Base-by-base conservation (phyloP, 1,284 basidiomycete genomes). In the Afroboletus lepidellus region DNA sequence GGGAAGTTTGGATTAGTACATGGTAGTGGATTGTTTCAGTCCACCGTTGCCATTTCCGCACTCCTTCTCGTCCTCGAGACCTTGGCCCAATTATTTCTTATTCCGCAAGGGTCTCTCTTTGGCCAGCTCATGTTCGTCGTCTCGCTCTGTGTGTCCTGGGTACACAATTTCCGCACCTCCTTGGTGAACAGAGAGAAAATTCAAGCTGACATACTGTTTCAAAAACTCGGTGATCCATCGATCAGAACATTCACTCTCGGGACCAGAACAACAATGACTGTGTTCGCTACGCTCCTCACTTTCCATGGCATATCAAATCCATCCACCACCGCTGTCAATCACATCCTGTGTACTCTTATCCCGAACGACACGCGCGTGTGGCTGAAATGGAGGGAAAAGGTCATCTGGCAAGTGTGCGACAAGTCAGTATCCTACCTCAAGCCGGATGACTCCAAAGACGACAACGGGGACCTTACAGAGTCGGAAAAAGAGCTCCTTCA, bases 121-220 rank as follows among this genome's bases (percentile, higher is more conserved):
- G 64, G 65, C n/a, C 65, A 67, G 30, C 48, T 64, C 34, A 64
- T 67, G 59, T 68, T 68, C 30, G 55, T 70, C 20, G 41, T 50
- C 15, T 66, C 67, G 0, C 59, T 68, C 23, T 64, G 58, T 8
- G 57, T 66, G 8, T 66, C 66, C 8, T 67, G 66, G 68, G 33
- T 16, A 20, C 65, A 68, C 46, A 68, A 64, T 27, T 63, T 57
- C 20, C 50, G 43, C 42, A 42, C 68, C 8, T 66, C 65, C 3
- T 67, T 57, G 8, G 25, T 57, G 25, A 47, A 57, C 30, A 57
- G 48, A 24, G 65, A 70, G 21, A 46, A 43, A 16, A 50, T 68
- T 5, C 66, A 70, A 43, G 46, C 45, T 21, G 7, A 57, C 2
- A 39, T 66, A 9, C 42, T 66, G 8, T 56, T 64, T 25, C 23